Conservation (phyloP, 2,329 filamentous ascomycete species). For the Pseudogymnoascus sp. region DNA sequence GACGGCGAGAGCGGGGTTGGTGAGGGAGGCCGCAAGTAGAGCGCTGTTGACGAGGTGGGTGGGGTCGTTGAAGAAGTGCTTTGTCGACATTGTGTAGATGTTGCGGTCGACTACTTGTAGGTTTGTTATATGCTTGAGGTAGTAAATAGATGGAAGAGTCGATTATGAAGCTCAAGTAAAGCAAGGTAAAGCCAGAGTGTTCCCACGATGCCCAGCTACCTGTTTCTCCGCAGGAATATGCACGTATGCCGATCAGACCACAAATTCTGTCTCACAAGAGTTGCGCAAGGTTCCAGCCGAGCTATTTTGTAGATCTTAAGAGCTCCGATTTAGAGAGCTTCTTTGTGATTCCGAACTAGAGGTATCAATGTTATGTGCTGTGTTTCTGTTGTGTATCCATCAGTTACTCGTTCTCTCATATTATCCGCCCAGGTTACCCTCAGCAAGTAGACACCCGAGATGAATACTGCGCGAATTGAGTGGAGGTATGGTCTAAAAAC, state of each 20-base stretch:
- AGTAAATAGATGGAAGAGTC: not conserved
- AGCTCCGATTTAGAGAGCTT: not conserved
- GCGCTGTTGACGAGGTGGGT: slow-evolving; percentile 70
- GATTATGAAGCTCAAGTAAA: not conserved
- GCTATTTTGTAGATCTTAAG: not conserved
- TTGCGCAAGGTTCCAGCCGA: slow-evolving; percentile 1
- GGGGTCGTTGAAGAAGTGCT: slow-evolving; percentile 87
- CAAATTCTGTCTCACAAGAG: not conserved
- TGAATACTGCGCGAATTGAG: not conserved
- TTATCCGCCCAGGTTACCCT: slow-evolving; percentile 1
- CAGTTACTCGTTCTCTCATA: not conserved
- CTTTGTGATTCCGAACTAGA: not conserved
- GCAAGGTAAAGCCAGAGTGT: not conserved
- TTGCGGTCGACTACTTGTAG: not conserved
- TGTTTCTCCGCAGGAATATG: not conserved
- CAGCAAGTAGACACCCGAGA: not conserved
- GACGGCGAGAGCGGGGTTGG: slow-evolving; percentile 76
- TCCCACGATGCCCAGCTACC: not conserved
- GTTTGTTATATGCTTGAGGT: not conserved
- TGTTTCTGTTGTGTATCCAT: not conserved
- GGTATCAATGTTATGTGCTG: not conserved
- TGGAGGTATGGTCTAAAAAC: not conserved
- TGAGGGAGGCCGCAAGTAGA: slow-evolving; percentile 68
- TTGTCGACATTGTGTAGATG: slow-evolving; percentile 43
- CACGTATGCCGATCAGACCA: not conserved